Evolutionary conservation across 192 early-diverging fungal genomes (phyloP), one percentile per base, ranked within the genome.

Genomic region (Coemansia interrupta): DNA sequence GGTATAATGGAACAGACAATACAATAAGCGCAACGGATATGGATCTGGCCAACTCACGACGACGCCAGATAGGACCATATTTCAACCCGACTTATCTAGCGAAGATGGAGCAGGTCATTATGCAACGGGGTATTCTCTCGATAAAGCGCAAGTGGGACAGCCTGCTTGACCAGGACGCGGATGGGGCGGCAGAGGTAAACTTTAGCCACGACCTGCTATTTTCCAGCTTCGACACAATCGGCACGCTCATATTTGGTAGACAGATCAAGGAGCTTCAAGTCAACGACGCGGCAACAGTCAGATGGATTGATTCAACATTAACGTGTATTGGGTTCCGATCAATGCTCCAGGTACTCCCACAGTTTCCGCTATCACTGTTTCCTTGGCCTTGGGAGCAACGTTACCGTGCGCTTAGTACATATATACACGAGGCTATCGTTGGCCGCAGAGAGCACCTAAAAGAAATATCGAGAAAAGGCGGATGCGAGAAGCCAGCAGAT

Each of bases 1-100:
- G 48, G 17, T 75, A 69, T 42, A 76, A 63, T 8, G 73, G 67
- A 0, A 70, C 63, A 0, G 73, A 78, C n/a, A 78, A 72, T 45
- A 72, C 70, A 0, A 62, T 72, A 5, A 78, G 63, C 43, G 63
- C 70, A 11, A 57, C 47, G 13, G 75, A 78, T 13, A 49, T 60
- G 11, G 69, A 68, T 17, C 54, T 72, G 14, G 63, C 66, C 1
- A 72, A 65, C 50, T 51, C 58, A 18, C 57, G 70, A 15, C 68
- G 71, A 39, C 64, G 70, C 42, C 66, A 72, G 55, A 58, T 78
- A 11, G 66, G 50, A 8, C 75, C 75, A 0, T 68, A 61, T 29
- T 78, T 78, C 42, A 72, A 65, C 20, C 61, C 60, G 1, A 40
- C 54, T 5, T 68, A 68, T 17, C 30, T 78, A 44, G 47, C 69